Evolutionary conservation across 1,284 basidiomycete species (phyloP).

Genomic region (Termitomyces sp.): DNA sequence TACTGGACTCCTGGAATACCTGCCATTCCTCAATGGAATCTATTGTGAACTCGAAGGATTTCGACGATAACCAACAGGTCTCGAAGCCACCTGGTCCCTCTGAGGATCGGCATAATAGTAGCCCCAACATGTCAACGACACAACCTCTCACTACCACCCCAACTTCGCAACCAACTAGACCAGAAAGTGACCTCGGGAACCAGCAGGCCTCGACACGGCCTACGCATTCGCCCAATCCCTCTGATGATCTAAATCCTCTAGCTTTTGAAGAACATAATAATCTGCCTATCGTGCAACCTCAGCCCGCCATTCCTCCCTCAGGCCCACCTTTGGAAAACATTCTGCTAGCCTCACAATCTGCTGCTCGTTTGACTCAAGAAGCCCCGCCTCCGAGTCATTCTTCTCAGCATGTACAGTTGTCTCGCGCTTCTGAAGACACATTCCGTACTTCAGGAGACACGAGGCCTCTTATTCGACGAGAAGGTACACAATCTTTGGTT

Average conservation of each 20-base stretch:
- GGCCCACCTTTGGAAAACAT: too few species aligned
- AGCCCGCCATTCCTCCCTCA: too few species aligned
- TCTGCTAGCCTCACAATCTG: not conserved
- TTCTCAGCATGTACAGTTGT: not conserved
- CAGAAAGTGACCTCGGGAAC: not conserved
- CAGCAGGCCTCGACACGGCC: not conserved
- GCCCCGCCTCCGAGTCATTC: not conserved
- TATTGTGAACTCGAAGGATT: not conserved
- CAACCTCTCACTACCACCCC: not conserved
- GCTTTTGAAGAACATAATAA: too few species aligned
- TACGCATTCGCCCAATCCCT: not conserved
- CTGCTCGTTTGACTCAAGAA: not conserved
- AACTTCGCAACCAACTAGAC: not conserved
- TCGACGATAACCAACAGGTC: not conserved
- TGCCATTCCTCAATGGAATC: not conserved
- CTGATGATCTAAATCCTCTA: not conserved
- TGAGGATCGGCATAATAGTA: not conserved
- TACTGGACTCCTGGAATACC: not conserved
- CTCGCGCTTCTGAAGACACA: not conserved
- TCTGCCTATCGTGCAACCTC: too few species aligned
- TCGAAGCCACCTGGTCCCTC: not conserved
- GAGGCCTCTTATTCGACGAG: not conserved
- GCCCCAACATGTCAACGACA: not conserved
- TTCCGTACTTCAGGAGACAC: not conserved
- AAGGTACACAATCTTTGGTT: not conserved